Percentiles rank a stretch among this genome's conserved stretches.
Conservation (phyloP, 441 rosid genomes). For the Erysimum cheiri region DNA sequence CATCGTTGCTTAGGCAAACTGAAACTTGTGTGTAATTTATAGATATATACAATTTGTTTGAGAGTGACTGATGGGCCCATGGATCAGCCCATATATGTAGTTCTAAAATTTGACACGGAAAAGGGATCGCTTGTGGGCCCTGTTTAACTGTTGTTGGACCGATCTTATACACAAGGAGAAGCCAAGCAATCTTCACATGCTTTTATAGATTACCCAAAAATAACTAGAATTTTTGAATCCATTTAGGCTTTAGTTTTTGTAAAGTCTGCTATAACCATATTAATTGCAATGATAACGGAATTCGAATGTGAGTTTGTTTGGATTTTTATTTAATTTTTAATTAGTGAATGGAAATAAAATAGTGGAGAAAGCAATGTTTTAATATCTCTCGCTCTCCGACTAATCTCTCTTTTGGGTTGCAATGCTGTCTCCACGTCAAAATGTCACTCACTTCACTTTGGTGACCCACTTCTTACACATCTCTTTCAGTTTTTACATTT, state of each 20-base stretch:
- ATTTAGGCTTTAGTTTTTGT: background rate
- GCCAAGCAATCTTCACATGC: background rate
- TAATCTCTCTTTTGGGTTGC: constrained; percentile 1
- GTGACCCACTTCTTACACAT: constrained; percentile 13
- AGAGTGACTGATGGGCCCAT: constrained; percentile 27
- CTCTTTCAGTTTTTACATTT: background rate
- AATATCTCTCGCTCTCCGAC: constrained; percentile 2
- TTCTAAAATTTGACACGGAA: constrained; percentile 13
- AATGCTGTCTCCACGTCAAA: constrained; percentile 23
- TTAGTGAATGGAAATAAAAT: constrained; percentile 1
- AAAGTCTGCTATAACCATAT: background rate
- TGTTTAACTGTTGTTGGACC: constrained; percentile 19
- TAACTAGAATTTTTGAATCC: background rate
- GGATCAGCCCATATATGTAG: constrained; percentile 9
- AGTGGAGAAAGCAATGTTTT: background rate
- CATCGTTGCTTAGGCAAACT: too few species aligned
- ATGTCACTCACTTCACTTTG: constrained; percentile 8
- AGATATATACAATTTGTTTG: background rate
- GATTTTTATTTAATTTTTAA: too few species aligned
- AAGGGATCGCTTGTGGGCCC: constrained; percentile 8
- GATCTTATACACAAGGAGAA: constrained; percentile 10
- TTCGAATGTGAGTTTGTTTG: background rate
- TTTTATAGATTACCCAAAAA: constrained; percentile 9
- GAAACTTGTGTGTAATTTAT: too few species aligned
- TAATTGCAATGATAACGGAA: background rate